These are phyloP conservation scores for Fusarium circinatum DNA, from an alignment of 2,329 filamentous ascomycete genomes.

Conservation along the genomic window DNA sequence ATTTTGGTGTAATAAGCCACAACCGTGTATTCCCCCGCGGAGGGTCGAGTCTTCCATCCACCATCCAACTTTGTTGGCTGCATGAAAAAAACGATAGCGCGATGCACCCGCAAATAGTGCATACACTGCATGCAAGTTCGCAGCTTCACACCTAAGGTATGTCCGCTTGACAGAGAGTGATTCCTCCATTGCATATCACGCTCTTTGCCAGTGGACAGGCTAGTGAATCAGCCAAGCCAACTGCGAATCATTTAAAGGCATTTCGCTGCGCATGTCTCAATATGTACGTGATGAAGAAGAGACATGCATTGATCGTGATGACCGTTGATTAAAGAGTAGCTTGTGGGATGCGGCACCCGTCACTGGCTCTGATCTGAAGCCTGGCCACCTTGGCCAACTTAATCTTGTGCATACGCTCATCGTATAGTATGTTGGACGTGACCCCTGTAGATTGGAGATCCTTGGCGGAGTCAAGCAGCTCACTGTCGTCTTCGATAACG, in stretches of 20 bases:
- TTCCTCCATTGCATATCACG: not conserved
- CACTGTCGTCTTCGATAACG: not conserved
- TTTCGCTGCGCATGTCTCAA: constrained; percentile 1
- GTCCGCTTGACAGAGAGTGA: not conserved
- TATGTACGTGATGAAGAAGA: not conserved
- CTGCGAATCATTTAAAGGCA: not conserved
- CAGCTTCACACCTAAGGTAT: not conserved
- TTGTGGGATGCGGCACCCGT: not conserved
- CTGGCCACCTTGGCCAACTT: not conserved
- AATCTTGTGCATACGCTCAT: not conserved
- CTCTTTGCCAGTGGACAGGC: not conserved
- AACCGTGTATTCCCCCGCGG: not conserved
- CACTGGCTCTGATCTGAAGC: not conserved
- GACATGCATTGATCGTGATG: not conserved
- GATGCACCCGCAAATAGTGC: not conserved
- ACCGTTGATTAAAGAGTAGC: not conserved
- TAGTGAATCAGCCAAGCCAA: not conserved
- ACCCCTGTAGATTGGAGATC: not conserved
- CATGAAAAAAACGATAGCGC: constrained; percentile 7
- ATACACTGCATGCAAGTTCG: not conserved
- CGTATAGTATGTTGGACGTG: not conserved
- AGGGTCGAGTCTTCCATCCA: not conserved
- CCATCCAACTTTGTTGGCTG: constrained; percentile 12
- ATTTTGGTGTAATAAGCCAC: not conserved
- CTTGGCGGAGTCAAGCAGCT: no score